Conservation (phyloP, 306 rosid genomes). For the Begonia fuchsioides region DNA sequence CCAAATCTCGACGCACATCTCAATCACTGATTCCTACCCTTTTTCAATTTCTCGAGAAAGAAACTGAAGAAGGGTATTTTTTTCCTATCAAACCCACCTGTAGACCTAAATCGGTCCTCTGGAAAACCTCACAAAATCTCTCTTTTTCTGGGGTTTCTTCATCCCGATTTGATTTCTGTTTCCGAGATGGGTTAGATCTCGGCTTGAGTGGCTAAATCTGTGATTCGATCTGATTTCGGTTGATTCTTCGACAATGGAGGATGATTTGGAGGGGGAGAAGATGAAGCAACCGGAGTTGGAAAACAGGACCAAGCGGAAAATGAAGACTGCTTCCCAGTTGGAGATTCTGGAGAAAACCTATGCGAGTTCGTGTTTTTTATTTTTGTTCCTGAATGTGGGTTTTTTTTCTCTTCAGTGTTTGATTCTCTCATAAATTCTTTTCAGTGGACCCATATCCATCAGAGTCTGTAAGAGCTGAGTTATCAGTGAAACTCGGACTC, state of each 20-base stretch:
- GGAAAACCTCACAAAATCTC: too few species aligned
- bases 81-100: too few species aligned
- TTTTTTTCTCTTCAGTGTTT: not conserved
- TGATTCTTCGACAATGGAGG: conserved; percentile 38
- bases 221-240: not conserved
- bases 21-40: not conserved
- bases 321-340: conserved; percentile 59
- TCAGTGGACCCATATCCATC: conserved; percentile 50
- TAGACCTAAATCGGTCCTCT: too few species aligned
- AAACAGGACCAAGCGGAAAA: conserved; percentile 53
- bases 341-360: conserved; percentile 52
- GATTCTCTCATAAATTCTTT: conserved; percentile 3
- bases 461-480: conserved; percentile 43
- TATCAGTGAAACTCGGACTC: conserved; percentile 35
- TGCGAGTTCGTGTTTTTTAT: conserved; percentile 28
- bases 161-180: too few species aligned
- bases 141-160: too few species aligned
- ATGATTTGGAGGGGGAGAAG: conserved; percentile 44
- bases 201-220: too few species aligned
- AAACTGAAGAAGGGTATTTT: not conserved
- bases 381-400: not conserved
- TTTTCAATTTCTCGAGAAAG: not conserved
- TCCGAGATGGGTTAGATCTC: too few species aligned
- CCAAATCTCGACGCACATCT: not conserved
- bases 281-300: conserved; percentile 31